Evolutionary conservation across 2,329 filamentous ascomycete genomes (phyloP).

Genomic region (Phialophora expanda): DNA sequence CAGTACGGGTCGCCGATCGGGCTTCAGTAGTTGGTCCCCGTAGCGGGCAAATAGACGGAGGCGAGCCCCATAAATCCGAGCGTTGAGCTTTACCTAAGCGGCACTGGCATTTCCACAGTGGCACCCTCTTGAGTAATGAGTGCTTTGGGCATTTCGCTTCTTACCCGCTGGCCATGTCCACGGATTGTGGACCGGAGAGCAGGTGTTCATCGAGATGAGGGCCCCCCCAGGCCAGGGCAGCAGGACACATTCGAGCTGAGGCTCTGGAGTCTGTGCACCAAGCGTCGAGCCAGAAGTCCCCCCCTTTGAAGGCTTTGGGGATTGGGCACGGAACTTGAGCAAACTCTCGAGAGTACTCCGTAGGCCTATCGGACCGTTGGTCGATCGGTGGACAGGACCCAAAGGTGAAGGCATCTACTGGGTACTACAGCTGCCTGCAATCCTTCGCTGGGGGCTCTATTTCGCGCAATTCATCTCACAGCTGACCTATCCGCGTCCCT

Average conservation of each 20-base stretch:
- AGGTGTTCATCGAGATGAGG: background rate
- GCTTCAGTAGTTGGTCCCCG: slow-evolving; percentile 23
- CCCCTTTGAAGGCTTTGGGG: background rate
- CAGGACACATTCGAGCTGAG: background rate
- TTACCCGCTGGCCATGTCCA: background rate
- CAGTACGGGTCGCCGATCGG: slow-evolving; percentile 20
- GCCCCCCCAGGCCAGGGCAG: no score
- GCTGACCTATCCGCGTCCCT: background rate
- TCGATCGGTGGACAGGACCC: slow-evolving; percentile 9
- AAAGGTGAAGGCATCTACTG: background rate
- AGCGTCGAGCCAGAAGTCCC: background rate
- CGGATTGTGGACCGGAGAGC: background rate
- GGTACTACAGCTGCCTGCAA: background rate
- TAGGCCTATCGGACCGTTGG: slow-evolving; percentile 18
- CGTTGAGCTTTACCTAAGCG: slow-evolving; percentile 4
- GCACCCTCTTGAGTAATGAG: slow-evolving; percentile 1
- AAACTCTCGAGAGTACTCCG: background rate
- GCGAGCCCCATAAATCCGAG: slow-evolving; percentile 1
- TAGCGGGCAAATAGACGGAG: slow-evolving; percentile 18
- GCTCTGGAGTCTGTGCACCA: background rate
- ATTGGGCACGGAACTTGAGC: background rate
- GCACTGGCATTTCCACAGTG: slow-evolving; percentile 5
- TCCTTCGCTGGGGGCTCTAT: background rate
- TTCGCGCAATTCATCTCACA: background rate
- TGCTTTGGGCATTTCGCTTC: slow-evolving; percentile 1